phyloP scores from a whole-genome alignment of 2,329 filamentous ascomycete species.

The Colletotrichum limetticola region DNA sequence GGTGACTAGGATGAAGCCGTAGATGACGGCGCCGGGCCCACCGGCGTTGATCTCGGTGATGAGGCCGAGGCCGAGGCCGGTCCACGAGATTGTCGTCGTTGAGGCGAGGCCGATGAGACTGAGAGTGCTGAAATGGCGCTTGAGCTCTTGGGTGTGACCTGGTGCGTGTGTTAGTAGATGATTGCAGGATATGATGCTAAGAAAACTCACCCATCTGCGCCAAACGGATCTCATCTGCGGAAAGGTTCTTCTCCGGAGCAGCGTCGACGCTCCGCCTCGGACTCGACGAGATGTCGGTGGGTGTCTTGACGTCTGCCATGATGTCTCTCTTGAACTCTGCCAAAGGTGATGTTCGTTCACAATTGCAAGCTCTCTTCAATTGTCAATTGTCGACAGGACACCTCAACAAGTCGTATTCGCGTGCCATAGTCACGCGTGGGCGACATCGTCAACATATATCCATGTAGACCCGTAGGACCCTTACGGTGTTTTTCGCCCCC shows the following conservation, averaged over 20 bases:
- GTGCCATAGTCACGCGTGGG: constrained; percentile 15
- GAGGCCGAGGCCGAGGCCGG: constrained; percentile 55
- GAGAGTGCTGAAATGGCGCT: constrained; percentile 58
- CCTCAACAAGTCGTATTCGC: neutral
- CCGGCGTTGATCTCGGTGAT: constrained; percentile 59
- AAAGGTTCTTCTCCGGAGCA: constrained; percentile 24
- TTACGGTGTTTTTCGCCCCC: constrained; percentile 8
- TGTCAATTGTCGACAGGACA: neutral
- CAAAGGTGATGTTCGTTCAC: neutral
- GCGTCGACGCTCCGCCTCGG: constrained; percentile 27
- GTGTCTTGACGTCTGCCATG: constrained; percentile 19
- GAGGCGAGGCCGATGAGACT: constrained; percentile 60
- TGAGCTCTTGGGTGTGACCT: constrained; percentile 60
- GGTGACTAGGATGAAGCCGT: constrained; percentile 60
- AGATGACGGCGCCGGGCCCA: constrained; percentile 60
- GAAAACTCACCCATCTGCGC: constrained; percentile 53
- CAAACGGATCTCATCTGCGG: constrained; percentile 53
- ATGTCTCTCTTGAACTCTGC: neutral
- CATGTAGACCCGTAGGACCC: neutral
- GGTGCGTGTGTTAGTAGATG: neutral
- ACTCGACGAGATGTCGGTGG: constrained; percentile 25
- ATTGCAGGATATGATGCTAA: too few species aligned
- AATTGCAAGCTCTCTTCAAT: neutral
- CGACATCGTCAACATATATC: constrained; percentile 20
- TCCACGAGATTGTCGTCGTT: constrained; percentile 62